Evolutionary conservation across 768 basidiomycete genomes (phyloP).

Genomic region (Coprinellus micaceus): DNA sequence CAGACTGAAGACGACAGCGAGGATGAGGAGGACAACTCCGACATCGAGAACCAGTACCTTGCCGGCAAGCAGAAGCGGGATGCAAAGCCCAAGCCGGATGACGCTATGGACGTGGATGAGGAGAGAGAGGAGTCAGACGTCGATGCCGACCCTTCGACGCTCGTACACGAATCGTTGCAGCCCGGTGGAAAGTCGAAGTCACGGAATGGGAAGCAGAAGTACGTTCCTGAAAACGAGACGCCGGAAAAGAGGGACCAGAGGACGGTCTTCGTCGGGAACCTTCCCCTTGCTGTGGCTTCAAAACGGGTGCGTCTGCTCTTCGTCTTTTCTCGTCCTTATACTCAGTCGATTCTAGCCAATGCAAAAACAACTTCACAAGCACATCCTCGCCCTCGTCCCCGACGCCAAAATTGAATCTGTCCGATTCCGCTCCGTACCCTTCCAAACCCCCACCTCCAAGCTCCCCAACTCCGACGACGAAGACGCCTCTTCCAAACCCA

Average conservation of each 20-base stretch:
- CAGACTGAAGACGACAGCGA: constrained; percentile 5
- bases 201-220: constrained; percentile 36
- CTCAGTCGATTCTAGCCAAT: constrained; percentile 47
- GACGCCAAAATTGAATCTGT: constrained; percentile 84
- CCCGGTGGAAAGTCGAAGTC: constrained; percentile 27
- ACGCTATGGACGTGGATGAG: constrained; percentile 14
- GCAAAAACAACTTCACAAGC: constrained; percentile 71
- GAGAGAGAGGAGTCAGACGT: constrained; percentile 17
- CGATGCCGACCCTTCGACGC: constrained; percentile 17
- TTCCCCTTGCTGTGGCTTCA: constrained; percentile 72
- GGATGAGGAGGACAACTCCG: constrained; percentile 14
- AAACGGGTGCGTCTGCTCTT: constrained; percentile 53
- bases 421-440: constrained; percentile 92
- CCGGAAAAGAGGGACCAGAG: constrained; percentile 68
- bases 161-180: constrained; percentile 66
- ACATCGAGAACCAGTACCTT: constrained; percentile 8
- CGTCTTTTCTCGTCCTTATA: not conserved
- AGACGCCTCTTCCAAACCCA: constrained; percentile 17
- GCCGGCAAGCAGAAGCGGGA: constrained; percentile 10
- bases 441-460: constrained; percentile 74
- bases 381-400: constrained; percentile 70
- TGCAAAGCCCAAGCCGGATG: constrained; percentile 16
- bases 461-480: constrained; percentile 39
- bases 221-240: constrained; percentile 67
- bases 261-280: constrained; percentile 90